phyloP scores from a whole-genome alignment of 805 yeast species.

The Barnettozyma salicaria region DNA sequence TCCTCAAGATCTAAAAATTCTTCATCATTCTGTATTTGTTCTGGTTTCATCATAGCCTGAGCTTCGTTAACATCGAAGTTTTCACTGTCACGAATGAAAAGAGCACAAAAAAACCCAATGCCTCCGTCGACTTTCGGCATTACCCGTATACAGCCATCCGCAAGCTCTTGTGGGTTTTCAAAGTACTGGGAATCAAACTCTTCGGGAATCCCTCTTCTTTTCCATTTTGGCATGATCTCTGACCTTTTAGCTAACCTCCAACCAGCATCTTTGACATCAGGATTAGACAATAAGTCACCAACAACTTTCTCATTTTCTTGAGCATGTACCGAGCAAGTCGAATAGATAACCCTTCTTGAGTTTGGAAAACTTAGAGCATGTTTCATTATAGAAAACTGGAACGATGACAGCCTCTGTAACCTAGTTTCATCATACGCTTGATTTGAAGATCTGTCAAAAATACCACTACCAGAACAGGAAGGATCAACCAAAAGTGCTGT shows the following conservation, averaged over 20 bases:
- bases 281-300: constrained; percentile 63
- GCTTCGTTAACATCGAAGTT: constrained; percentile 3
- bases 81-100: constrained; percentile 51
- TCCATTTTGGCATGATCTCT: constrained; percentile 79
- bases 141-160: constrained; percentile 84
- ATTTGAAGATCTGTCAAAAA: constrained; percentile 59
- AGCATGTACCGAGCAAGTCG: constrained; percentile 92
- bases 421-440: constrained; percentile 48
- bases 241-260: constrained; percentile 61
- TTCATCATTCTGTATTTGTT: neutral
- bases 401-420: constrained; percentile 68
- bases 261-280: constrained; percentile 55
- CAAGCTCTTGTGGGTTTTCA: constrained; percentile 46
- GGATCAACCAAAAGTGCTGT: constrained; percentile 91
- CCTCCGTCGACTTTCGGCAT: constrained; percentile 91
- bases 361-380: constrained; percentile 82
- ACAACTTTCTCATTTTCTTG: constrained; percentile 94
- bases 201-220: constrained; percentile 68
- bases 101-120: constrained; percentile 97
- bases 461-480: constrained; percentile 96
- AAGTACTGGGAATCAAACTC: constrained; percentile 54
- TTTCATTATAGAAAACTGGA: constrained; percentile 81
- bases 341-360: constrained; percentile 76
- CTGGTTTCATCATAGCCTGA: neutral
- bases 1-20: neutral